Conservation (phyloP, 1,284 basidiomycete genomes). For the Neonothopanus nambi region DNA sequence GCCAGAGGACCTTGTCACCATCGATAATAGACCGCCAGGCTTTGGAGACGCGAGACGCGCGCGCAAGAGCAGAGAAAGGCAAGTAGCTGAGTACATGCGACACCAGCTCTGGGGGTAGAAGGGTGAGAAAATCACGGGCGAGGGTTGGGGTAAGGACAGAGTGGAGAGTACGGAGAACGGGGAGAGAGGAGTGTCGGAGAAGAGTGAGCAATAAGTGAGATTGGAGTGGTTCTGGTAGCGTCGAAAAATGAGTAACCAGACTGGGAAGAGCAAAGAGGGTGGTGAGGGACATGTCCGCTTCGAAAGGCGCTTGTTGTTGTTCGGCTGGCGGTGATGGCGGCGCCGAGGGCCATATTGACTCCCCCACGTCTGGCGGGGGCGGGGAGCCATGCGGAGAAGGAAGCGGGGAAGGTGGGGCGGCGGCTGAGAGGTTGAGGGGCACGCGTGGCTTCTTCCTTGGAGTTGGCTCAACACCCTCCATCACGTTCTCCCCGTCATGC, state of each 20-base stretch:
- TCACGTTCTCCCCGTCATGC: slow-evolving; percentile 55
- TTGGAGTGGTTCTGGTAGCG: slow-evolving; percentile 72
- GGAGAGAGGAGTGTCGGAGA: slow-evolving; percentile 79
- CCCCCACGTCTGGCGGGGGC: slow-evolving; percentile 42
- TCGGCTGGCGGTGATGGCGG: slow-evolving; percentile 66
- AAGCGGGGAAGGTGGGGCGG: slow-evolving; percentile 78
- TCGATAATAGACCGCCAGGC: slow-evolving; percentile 84
- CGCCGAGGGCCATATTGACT: slow-evolving; percentile 73
- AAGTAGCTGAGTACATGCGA: slow-evolving; percentile 80
- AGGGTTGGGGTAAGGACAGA: slow-evolving; percentile 82
- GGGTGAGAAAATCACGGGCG: slow-evolving; percentile 84
- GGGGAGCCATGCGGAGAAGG: slow-evolving; percentile 83
- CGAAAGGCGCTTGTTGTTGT: slow-evolving; percentile 56
- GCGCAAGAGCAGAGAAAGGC: slow-evolving; percentile 73
- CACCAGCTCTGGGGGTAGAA: slow-evolving; percentile 83
- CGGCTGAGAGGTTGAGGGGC: slow-evolving; percentile 30
- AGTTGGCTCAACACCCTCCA: slow-evolving; percentile 49
- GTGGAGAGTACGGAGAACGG: slow-evolving; percentile 80
- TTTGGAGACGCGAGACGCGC: slow-evolving; percentile 79
- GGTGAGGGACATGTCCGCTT: slow-evolving; percentile 75
- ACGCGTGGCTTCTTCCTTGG: slow-evolving; percentile 75
- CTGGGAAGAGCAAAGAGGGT: slow-evolving; percentile 79
- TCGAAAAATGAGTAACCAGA: slow-evolving; percentile 72
- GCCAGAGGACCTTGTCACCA: slow-evolving; percentile 83
- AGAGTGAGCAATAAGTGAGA: slow-evolving; percentile 85